A percentile compares a stretch with the other conserved stretches of the same genome.
These are phyloP conservation scores for Irpex rosettiformis DNA, from an alignment of 1,284 basidiomycete species.

Conservation along the genomic window DNA sequence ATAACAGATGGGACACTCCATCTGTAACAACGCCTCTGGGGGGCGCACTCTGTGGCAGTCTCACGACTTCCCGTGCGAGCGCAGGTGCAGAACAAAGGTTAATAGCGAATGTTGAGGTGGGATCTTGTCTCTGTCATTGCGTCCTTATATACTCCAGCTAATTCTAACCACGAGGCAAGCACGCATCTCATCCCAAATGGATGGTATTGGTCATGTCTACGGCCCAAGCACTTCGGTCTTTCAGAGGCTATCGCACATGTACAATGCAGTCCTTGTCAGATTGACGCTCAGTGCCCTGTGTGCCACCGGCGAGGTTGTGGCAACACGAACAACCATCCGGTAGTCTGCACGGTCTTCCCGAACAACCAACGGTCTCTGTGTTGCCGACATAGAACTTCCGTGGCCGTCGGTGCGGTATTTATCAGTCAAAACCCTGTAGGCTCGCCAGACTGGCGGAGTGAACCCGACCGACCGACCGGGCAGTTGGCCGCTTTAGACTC, in stretches of 20 bases:
- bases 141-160: not conserved
- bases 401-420: not conserved
- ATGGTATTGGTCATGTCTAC: not conserved
- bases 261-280: slow-evolving; percentile 1
- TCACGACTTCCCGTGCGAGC: not conserved
- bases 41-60: not conserved
- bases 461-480: not conserved
- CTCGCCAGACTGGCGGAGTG: not conserved
- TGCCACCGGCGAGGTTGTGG: not conserved
- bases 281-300: not conserved
- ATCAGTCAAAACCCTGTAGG: not conserved
- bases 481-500: not conserved
- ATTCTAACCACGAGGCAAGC: not conserved
- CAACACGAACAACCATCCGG: not conserved
- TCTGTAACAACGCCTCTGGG: not conserved
- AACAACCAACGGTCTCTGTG: not conserved
- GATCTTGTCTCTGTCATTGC: not conserved
- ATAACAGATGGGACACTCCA: not conserved
- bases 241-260: not conserved
- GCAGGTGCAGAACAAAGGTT: not conserved
- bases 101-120: not conserved
- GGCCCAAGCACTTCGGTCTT: not conserved
- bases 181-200: not conserved
- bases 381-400: not conserved
- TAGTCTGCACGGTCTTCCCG: not conserved